phyloP scores from a whole-genome alignment of 352 stramenopile genomes.

The Phytopythium vexans region DNA sequence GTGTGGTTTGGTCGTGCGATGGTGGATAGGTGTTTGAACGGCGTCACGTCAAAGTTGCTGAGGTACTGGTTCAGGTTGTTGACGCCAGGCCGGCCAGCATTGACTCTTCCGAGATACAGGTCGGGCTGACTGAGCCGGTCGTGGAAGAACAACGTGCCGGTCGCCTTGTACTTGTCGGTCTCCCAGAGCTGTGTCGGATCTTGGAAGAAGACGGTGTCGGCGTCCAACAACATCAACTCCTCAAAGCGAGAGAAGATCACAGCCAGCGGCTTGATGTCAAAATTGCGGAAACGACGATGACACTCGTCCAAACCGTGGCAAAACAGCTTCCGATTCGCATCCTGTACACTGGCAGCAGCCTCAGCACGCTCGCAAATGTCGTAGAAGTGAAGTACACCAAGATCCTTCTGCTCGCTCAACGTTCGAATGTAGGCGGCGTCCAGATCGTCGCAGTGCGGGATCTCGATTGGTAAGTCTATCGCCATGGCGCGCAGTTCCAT shows the following conservation, averaged over 20 bases:
- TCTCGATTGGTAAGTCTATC: constrained; percentile 42
- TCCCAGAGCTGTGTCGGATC: constrained; percentile 33
- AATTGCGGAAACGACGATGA: constrained; percentile 39
- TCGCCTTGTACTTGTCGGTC: constrained; percentile 23
- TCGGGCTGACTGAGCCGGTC: constrained; percentile 39
- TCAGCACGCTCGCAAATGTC: constrained; percentile 44
- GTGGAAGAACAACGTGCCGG: constrained; percentile 54
- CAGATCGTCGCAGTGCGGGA: constrained; percentile 61
- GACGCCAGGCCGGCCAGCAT: constrained; percentile 17
- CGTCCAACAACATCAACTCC: constrained; percentile 69
- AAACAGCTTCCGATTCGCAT: constrained; percentile 31
- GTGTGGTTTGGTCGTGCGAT: constrained; percentile 25
- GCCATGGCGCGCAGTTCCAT: constrained; percentile 38
- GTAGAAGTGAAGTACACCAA: constrained; percentile 31
- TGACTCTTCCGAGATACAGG: constrained; percentile 37
- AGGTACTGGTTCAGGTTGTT: constrained; percentile 49
- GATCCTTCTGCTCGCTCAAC: constrained; percentile 16
- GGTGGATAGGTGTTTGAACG: constrained; percentile 28
- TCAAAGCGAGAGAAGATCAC: constrained; percentile 44
- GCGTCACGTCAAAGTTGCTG: constrained; percentile 42
- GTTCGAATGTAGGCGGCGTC: constrained; percentile 14
- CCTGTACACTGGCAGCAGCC: constrained; percentile 15
- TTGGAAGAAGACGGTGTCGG: constrained; percentile 50
- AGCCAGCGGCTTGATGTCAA: constrained; percentile 49
- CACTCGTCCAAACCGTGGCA: constrained; percentile 44